Evolutionary conservation across 768 basidiomycete species (phyloP).

Genomic region (Solioccasus polychromus): DNA sequence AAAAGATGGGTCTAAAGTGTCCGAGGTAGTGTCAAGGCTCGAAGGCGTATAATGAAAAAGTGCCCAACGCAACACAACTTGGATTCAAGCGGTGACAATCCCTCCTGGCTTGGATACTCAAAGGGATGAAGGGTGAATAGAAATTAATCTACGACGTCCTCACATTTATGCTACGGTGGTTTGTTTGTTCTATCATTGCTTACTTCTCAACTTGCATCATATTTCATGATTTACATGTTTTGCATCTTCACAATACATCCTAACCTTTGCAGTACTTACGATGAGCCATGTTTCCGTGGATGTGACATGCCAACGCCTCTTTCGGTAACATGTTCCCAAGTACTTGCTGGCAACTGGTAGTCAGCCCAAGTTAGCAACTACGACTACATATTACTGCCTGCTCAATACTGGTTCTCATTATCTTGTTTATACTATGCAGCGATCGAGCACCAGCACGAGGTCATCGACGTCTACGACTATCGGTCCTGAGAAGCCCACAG

Average conservation of each 20-base stretch:
- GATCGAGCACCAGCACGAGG: conserved; percentile 30
- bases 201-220: not conserved
- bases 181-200: too few relatives aligned
- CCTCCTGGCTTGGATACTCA: too few relatives aligned
- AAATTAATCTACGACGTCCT: not conserved
- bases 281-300: not conserved
- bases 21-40: conserved; percentile 33
- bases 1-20: conserved; percentile 52
- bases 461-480: conserved; percentile 20
- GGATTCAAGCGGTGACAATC: too few relatives aligned
- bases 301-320: too few relatives aligned
- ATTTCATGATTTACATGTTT: too few relatives aligned
- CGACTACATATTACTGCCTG: not conserved
- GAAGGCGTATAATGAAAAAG: conserved; percentile 26
- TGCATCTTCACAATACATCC: not conserved
- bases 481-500: conserved; percentile 43
- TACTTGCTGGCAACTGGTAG: not conserved
- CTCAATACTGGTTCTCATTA: conserved; percentile 1
- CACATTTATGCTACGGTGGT: too few relatives aligned
- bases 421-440: conserved; percentile 23
- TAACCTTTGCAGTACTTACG: too few relatives aligned
- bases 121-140: too few relatives aligned
- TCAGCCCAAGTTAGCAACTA: not conserved
- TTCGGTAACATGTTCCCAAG: not conserved
- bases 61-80: not conserved